Evolutionary conservation across 1,139 yeast species (phyloP).

Genomic region (Yamadazyma diospyri): DNA sequence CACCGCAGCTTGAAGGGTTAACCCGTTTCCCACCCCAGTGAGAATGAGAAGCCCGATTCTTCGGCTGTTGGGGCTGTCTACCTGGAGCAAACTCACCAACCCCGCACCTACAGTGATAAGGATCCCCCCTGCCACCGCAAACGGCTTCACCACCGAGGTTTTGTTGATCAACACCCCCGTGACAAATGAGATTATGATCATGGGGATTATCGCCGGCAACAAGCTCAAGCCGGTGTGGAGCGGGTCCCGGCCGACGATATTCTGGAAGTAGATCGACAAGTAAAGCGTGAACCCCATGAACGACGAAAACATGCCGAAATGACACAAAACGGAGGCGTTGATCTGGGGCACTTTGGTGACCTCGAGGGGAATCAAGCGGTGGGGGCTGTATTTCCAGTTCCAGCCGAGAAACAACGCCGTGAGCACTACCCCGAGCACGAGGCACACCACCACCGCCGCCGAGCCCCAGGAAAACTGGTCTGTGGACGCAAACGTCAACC

Average conservation of each 20-base stretch:
- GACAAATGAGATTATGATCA: conserved; percentile 26
- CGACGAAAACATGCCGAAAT: conserved; percentile 22
- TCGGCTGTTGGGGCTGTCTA: conserved; percentile 22
- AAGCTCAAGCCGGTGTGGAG: conserved; percentile 38
- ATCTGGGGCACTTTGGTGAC: conserved; percentile 23
- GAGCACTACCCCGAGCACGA: conserved; percentile 40
- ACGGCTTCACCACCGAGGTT: conserved; percentile 29
- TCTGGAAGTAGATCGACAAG: conserved; percentile 37
- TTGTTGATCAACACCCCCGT: conserved; percentile 30
- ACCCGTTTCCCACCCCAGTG: conserved; percentile 30
- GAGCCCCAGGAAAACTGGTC: conserved; percentile 49
- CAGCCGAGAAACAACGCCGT: conserved; percentile 21
- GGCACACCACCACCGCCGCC: conserved; percentile 44
- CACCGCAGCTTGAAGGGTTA: conserved; percentile 27
- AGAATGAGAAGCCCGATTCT: conserved; percentile 35
- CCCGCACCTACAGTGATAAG: conserved; percentile 34
- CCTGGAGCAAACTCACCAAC: conserved; percentile 26
- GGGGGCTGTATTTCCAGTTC: conserved; percentile 24
- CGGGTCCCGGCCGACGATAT: conserved; percentile 28
- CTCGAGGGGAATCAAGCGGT: conserved; percentile 27
- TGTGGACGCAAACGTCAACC: conserved; percentile 38
- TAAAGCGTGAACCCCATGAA: conserved; percentile 27
- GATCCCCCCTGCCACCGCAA: conserved; percentile 22
- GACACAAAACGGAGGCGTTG: conserved; percentile 19
- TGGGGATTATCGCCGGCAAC: conserved; percentile 33